Evolutionary conservation across 78 protist species (phyloP).

Genomic region (Guillardia theta): DNA sequence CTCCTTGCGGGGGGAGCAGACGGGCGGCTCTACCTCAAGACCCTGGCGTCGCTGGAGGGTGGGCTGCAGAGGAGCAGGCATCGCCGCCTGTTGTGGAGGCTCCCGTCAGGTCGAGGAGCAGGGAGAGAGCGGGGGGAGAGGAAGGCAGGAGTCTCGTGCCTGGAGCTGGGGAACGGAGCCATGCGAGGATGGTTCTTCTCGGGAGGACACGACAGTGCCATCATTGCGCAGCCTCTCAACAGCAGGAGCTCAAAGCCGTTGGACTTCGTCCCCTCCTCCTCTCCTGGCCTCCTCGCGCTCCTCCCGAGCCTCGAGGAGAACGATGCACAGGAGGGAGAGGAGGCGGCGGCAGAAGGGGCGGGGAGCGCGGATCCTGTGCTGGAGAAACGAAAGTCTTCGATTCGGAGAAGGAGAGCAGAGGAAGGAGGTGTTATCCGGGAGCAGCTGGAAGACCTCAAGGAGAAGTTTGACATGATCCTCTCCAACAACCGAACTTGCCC

Average conservation of each 20-base stretch:
- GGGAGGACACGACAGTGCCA: background rate
- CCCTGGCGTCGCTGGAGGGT: background rate
- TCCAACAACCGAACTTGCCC: background rate
- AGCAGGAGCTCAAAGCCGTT: background rate
- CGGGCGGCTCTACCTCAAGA: background rate
- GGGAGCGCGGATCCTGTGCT: too few relatives aligned
- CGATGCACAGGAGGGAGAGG: background rate
- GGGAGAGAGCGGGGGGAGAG: too few relatives aligned
- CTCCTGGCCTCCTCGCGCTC: background rate
- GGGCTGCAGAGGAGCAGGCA: background rate
- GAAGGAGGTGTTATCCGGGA: background rate
- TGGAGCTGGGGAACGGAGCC: background rate
- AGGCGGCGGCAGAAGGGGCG: background rate
- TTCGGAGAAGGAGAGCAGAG: background rate
- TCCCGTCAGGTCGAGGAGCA: too few relatives aligned
- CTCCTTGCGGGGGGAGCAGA: background rate
- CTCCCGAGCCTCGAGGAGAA: background rate
- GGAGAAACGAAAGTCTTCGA: too few relatives aligned
- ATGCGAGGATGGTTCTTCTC: background rate
- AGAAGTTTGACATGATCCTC: background rate
- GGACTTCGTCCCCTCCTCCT: background rate
- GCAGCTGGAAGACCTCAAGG: background rate
- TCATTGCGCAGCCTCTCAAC: background rate
- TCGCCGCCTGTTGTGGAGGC: too few relatives aligned
- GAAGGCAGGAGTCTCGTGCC: background rate